phyloP scores from a whole-genome alignment of 192 early-diverging fungal species.

The Linnemannia zychae region DNA sequence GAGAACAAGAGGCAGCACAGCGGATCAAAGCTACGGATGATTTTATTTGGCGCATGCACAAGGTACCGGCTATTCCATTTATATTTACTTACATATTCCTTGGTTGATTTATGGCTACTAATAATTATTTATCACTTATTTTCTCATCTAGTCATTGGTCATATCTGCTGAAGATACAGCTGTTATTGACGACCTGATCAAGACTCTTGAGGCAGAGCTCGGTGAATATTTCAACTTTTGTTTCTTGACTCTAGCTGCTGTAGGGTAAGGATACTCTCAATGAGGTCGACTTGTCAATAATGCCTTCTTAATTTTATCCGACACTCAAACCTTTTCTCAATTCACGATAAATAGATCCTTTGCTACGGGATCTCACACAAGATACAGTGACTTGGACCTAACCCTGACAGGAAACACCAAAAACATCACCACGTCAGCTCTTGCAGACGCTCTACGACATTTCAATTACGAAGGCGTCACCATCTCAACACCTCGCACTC shows the following conservation, averaged over 20 bases:
- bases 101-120: background rate
- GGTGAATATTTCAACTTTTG: slow-evolving; percentile 46
- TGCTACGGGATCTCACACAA: slow-evolving; percentile 23
- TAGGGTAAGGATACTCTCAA: slow-evolving; percentile 19
- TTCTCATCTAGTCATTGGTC: background rate
- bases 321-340: background rate
- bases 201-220: slow-evolving; percentile 41
- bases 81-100: background rate
- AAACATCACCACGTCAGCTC: slow-evolving; percentile 7
- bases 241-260: slow-evolving; percentile 26
- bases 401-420: slow-evolving; percentile 40
- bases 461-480: slow-evolving; percentile 25
- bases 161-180: background rate
- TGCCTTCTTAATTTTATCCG: background rate
- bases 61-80: slow-evolving; percentile 18
- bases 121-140: background rate
- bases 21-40: slow-evolving; percentile 22
- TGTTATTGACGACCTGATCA: slow-evolving; percentile 23
- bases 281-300: background rate
- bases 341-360: slow-evolving; percentile 20
- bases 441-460: slow-evolving; percentile 26
- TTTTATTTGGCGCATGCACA: slow-evolving; percentile 51
- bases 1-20: slow-evolving; percentile 22
- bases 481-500: background rate
- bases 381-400: slow-evolving; percentile 37